A percentile compares a stretch with the other conserved stretches of the same genome.
These are phyloP conservation scores for Cryphonectria radicalis DNA, from an alignment of 2,329 filamentous ascomycete species.

Conservation along the genomic window DNA sequence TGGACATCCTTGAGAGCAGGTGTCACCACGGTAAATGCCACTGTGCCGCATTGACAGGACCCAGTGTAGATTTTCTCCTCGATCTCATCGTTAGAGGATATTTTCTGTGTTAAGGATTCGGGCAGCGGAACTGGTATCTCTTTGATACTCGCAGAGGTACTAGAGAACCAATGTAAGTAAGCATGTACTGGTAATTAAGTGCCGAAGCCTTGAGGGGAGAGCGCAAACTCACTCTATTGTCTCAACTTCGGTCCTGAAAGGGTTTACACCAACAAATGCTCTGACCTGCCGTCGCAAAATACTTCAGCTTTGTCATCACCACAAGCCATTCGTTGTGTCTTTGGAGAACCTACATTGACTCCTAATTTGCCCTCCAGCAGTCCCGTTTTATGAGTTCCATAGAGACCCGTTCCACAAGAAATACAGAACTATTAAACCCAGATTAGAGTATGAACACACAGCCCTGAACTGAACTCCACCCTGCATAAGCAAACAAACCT, in stretches of 20 bases:
- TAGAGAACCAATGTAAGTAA: not conserved
- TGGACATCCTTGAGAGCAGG: conserved; percentile 41
- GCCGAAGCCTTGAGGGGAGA: not conserved
- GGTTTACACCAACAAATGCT: conserved; percentile 33
- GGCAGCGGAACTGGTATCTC: conserved; percentile 11
- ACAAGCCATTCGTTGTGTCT: not conserved
- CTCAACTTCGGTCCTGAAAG: conserved; percentile 32
- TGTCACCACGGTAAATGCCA: conserved; percentile 32
- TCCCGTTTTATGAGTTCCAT: conserved; percentile 35
- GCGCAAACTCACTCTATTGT: conserved; percentile 19
- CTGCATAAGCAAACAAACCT: conserved; percentile 27
- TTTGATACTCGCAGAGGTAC: conserved; percentile 11
- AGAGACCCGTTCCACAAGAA: conserved; percentile 36
- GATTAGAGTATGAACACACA: not conserved
- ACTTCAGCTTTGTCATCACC: not conserved
- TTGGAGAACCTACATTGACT: conserved; percentile 33
- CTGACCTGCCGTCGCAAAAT: conserved; percentile 16
- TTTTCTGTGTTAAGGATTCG: not conserved
- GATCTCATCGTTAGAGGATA: not conserved
- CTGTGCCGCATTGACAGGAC: conserved; percentile 37
- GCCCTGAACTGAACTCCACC: not conserved
- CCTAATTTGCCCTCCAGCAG: conserved; percentile 31
- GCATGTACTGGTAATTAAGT: not conserved
- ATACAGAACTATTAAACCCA: conserved; percentile 35
- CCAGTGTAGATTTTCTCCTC: conserved; percentile 30